These are phyloP conservation scores for Trypanosoma conorhini DNA, from an alignment of 208 protist species.

Conservation along the genomic window DNA sequence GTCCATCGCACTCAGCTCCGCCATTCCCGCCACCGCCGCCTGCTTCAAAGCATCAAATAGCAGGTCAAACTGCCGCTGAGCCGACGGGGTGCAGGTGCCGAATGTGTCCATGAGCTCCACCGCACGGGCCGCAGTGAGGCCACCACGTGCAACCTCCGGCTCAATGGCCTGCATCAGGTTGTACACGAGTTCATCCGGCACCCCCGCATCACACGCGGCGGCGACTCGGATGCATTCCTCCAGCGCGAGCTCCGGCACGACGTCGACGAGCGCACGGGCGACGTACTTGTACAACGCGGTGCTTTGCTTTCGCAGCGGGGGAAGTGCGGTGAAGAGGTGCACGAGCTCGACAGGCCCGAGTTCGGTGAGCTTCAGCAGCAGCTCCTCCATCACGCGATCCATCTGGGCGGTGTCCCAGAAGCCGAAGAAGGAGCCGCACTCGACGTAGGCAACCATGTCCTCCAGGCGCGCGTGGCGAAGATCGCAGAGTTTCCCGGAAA, in stretches of 20 bases:
- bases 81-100: conserved; percentile 25
- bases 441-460: conserved; percentile 81
- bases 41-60: conserved; percentile 27
- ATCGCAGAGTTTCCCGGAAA: conserved; percentile 89
- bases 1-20: conserved; percentile 60
- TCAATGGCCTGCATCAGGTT: conserved; percentile 48
- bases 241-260: conserved; percentile 65
- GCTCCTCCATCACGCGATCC: conserved; percentile 63
- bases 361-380: conserved; percentile 53
- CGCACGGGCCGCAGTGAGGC: conserved; percentile 43
- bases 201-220: conserved; percentile 45
- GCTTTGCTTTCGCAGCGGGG: conserved; percentile 61
- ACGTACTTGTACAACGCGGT: conserved; percentile 49
- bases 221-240: conserved; percentile 73
- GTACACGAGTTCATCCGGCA: conserved; percentile 49
- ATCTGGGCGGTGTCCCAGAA: conserved; percentile 89
- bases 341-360: conserved; percentile 60
- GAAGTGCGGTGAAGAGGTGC: conserved; percentile 66
- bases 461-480: conserved; percentile 51
- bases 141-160: conserved; percentile 25
- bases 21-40: conserved; percentile 26
- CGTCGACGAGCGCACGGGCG: conserved; percentile 43
- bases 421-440: conserved; percentile 84
- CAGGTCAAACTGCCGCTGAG: conserved; percentile 22
- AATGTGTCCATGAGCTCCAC: conserved; percentile 69